phyloP scores from a whole-genome alignment of 805 yeast species.

The Kregervanrija fluxuum region DNA sequence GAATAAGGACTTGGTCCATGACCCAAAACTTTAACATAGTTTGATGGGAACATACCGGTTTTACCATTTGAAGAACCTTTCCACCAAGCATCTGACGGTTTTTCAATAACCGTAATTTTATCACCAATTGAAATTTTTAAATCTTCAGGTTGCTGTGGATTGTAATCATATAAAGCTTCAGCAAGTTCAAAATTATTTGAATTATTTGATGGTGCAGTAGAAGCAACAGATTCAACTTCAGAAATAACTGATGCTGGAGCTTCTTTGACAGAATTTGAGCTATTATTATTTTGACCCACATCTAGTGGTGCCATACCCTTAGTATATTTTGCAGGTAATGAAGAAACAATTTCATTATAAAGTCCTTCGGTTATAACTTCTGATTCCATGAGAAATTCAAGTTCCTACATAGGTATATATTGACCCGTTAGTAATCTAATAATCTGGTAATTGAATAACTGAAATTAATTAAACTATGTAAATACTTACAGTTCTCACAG shows the following conservation, averaged over 20 bases:
- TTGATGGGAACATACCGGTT: conserved; percentile 84
- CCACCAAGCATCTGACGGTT: conserved; percentile 86
- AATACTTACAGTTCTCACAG: conserved; percentile 45
- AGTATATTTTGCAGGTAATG: conserved; percentile 3
- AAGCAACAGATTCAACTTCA: neutral
- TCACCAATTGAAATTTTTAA: conserved; percentile 60
- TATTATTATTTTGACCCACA: conserved; percentile 8
- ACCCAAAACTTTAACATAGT: conserved; percentile 54
- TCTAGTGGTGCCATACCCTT: conserved; percentile 18
- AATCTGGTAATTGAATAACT: conserved; percentile 1
- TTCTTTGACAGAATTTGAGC: conserved; percentile 3
- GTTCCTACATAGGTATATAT: conserved; percentile 34
- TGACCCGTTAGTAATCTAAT: conserved; percentile 3
- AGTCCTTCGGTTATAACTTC: conserved; percentile 57
- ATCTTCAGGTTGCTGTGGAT: conserved; percentile 72
- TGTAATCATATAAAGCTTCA: conserved; percentile 70
- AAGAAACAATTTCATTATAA: conserved; percentile 25
- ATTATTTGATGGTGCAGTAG: conserved; percentile 9
- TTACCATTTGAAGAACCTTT: conserved; percentile 56
- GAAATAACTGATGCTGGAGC: conserved; percentile 5
- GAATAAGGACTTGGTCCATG: neutral
- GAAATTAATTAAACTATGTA: neutral
- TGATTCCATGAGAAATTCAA: conserved; percentile 72
- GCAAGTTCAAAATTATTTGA: conserved; percentile 31
- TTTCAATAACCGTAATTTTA: conserved; percentile 61